Base-by-base conservation (phyloP, 116 monocot species). In the Papilionanthe hybrid region DNA sequence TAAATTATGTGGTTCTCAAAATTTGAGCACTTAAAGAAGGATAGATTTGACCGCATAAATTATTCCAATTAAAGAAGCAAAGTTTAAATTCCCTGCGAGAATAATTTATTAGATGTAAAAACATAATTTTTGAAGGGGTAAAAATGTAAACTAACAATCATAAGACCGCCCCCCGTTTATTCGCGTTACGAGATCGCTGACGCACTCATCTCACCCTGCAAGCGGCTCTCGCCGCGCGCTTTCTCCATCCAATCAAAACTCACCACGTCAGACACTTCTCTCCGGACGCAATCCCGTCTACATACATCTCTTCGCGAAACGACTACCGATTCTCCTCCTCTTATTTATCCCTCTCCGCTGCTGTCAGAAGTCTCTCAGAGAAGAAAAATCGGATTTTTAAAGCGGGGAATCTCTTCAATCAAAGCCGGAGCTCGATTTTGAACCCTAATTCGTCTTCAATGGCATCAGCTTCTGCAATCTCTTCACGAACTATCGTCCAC, bases 281-380 rank as follows among this genome's bases (percentile, higher is more conserved):
- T 41, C 10, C 20, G 19, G 20, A 48, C 81, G 75, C 20, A 56
- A 83, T 55, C 29, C 48, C 90, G 88, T 92, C 89, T 83, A 84
- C 84, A 75, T 92, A 86, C 92, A 87, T 71, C 81, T 83, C 75
- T 82, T 79, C 78, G 22, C 3, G 27, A 42, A 75, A 28, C 37
- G 49, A 43, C 27, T 27, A 72, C 37, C 27, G 37, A n/a, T 63
- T 55, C 72, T 78, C 0, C 27, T 55, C 63, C 17, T 49, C 19
- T 53, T 82, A 83, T 84, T 79, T 72, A 71, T 7, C 18, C 32
- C 81, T 37, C 72, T 37, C 56, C 2, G 3, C 12, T 11, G 2
- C 10, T 42, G 47, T 72, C 57, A 8, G 56, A 19, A 2, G 17
- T 42, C 15, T 28, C 37, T 22, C 42, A 72, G 42, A 76, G 2